A percentile compares a stretch with the other conserved stretches of the same genome.
Evolutionary conservation across 2,329 filamentous ascomycete species (phyloP).

Genomic region (Ramichloridium luteum): DNA sequence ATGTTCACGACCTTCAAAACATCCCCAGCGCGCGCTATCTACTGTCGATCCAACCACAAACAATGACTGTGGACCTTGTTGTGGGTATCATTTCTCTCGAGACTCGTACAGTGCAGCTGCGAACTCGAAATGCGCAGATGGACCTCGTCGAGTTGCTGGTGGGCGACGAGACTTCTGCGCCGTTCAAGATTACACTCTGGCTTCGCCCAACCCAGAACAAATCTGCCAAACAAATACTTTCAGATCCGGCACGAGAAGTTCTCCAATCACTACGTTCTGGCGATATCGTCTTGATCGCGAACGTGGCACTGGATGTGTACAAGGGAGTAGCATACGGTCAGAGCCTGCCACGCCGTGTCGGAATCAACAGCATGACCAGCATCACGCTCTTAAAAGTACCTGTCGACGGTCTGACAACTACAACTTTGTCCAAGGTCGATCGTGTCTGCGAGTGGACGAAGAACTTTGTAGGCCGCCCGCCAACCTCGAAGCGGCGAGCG

Average conservation of each 20-base stretch:
- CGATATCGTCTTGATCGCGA: slow-evolving; percentile 68
- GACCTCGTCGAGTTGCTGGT: slow-evolving; percentile 67
- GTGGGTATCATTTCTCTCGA: slow-evolving; percentile 64
- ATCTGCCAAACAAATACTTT: slow-evolving; percentile 3
- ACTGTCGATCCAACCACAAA: slow-evolving; percentile 59
- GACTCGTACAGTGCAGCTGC: slow-evolving; percentile 55
- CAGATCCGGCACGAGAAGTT: slow-evolving; percentile 21
- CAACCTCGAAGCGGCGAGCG: too few species aligned
- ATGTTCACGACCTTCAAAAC: slow-evolving; percentile 52
- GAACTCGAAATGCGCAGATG: slow-evolving; percentile 34
- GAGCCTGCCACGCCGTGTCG: slow-evolving; percentile 60
- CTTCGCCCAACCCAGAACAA: slow-evolving; percentile 36
- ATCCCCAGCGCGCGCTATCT: slow-evolving; percentile 59
- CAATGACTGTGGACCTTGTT: slow-evolving; percentile 71
- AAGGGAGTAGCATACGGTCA: slow-evolving; percentile 70
- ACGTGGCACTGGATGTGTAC: slow-evolving; percentile 68
- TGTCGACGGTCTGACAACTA: slow-evolving; percentile 42
- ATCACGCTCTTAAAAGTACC: slow-evolving; percentile 9
- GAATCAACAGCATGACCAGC: slow-evolving; percentile 52
- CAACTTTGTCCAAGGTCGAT: slow-evolving; percentile 47
- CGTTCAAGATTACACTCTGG: slow-evolving; percentile 81
- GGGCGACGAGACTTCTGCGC: slow-evolving; percentile 71
- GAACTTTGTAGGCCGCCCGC: slow-evolving; percentile 58
- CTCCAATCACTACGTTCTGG: slow-evolving; percentile 46
- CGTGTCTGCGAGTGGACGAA: slow-evolving; percentile 65